Evolutionary conservation across 495 filamentous ascomycete species (phyloP), one percentile per base, ranked within the genome.

Genomic region (Extremus antarcticus): DNA sequence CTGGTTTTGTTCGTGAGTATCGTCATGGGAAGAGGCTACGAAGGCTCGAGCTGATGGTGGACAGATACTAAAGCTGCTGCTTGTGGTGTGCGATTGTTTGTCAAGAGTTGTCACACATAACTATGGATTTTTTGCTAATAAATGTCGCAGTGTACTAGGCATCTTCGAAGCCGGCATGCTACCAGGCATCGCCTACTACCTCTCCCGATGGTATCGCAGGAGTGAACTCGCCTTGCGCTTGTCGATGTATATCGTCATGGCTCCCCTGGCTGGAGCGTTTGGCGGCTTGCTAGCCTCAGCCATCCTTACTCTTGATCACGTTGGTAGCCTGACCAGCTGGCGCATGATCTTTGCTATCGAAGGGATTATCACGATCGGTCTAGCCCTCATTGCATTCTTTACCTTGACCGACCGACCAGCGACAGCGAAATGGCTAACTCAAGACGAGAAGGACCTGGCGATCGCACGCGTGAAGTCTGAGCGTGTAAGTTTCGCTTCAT

Each of bases 171-270:
- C 74, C 11, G 78, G 78, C 2, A 73, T 90, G 8, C 88, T 90
- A 60, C 87, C 87, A 0, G 78, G 78, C 24, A 68, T 79, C 17
- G 73, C 75, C 35, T 63, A 78, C 40, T 79, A 81, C 57, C 71
- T 90, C 17, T 87, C 82, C 0, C 76, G 88, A 50, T 87, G 88
- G 68, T 90, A 89, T 64, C 82, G 77, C 45, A 84, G 85, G 57
- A 74, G 76, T 8, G 85, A 90, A 60, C 77, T 88, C 20, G 86
- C 85, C 8, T 71, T 88, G 29, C 78, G 87, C 23, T 81, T 87
- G 3, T 80, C 82, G 0, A 88, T 88, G 61, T 74, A 90, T 3
- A 90, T 90, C 65, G 83, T 85, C 51, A 84, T 77, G 41, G 79
- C 87, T 1, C 86, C 87, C 1, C 72, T 89, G 13, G 82, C 86